Conservation (phyloP, 495 filamentous ascomycete genomes). For the Jackrogersella minutella region DNA sequence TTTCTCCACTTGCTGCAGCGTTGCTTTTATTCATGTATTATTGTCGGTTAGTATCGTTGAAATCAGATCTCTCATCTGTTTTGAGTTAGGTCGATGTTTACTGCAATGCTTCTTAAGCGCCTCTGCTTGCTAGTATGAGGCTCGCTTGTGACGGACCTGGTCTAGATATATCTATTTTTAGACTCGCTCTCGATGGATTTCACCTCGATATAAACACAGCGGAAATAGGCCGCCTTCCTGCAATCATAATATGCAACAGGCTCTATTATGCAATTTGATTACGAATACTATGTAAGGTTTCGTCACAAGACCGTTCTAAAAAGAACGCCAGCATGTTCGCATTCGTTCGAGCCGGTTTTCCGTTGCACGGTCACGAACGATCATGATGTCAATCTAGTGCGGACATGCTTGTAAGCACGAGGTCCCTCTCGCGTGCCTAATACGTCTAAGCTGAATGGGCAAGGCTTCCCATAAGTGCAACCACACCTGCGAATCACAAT, state of each 20-base stretch:
- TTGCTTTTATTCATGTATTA: too few relatives aligned
- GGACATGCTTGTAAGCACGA: too few relatives aligned
- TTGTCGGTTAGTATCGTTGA: too few relatives aligned
- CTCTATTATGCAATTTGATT: background rate
- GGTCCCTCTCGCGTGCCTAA: too few relatives aligned
- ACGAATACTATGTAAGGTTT: background rate
- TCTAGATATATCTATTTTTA: too few relatives aligned
- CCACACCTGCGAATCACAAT: constrained; percentile 10
- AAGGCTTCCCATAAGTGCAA: constrained; percentile 7
- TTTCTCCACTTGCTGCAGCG: too few relatives aligned
- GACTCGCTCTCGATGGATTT: too few relatives aligned
- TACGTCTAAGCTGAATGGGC: constrained; percentile 7
- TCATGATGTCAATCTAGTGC: constrained; percentile 4
- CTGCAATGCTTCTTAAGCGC: too few relatives aligned
- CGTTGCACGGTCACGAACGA: background rate
- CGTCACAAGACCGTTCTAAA: background rate
- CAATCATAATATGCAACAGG: background rate
- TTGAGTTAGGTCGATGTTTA: too few relatives aligned
- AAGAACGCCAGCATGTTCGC: background rate
- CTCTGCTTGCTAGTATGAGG: too few relatives aligned
- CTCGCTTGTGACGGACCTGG: too few relatives aligned
- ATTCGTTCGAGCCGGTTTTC: background rate
- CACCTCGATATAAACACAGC: background rate
- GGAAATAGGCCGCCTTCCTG: background rate
- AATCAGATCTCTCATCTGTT: too few relatives aligned